A percentile compares a stretch with the other conserved stretches of the same genome.
These are phyloP conservation scores for Gaeumannomyces sp. DNA, from an alignment of 2,329 filamentous ascomycete genomes.

Conservation along the genomic window DNA sequence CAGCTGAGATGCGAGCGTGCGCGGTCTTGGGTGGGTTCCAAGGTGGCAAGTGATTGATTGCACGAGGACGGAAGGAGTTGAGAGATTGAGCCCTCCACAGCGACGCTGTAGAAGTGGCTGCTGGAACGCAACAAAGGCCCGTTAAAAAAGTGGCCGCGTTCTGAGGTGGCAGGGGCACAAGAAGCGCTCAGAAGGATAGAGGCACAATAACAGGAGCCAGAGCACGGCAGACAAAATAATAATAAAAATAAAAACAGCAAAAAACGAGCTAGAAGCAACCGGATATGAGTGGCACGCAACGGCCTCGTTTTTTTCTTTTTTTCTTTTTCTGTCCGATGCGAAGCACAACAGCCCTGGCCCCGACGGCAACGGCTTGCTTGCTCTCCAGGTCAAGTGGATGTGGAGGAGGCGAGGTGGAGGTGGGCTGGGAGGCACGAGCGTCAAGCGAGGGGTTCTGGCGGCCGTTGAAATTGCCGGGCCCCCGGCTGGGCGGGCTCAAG, in stretches of 20 bases:
- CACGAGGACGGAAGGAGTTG: neutral
- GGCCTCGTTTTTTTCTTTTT: too few relatives aligned
- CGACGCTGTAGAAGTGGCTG: too few relatives aligned
- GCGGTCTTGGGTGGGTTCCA: neutral
- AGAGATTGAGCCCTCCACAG: neutral
- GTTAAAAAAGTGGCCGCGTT: conserved; percentile 21
- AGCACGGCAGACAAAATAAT: conserved; percentile 13
- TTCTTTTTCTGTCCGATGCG: too few relatives aligned
- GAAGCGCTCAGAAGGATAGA: too few relatives aligned
- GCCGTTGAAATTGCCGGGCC: conserved; percentile 3
- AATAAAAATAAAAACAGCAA: neutral
- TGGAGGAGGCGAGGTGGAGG: neutral
- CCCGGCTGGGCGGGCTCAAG: neutral
- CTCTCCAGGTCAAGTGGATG: neutral
- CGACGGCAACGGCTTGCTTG: too few relatives aligned
- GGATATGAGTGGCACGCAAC: neutral
- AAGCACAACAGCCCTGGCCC: too few relatives aligned
- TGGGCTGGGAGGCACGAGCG: neutral
- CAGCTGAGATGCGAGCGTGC: neutral
- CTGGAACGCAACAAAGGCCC: neutral
- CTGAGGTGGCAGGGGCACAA: too few relatives aligned
- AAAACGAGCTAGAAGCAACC: neutral
- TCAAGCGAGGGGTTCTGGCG: neutral
- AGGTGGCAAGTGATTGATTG: neutral
- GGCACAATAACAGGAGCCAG: conserved; percentile 33